phyloP scores from a whole-genome alignment of 1,284 basidiomycete species.

The Ustilago trichophora region DNA sequence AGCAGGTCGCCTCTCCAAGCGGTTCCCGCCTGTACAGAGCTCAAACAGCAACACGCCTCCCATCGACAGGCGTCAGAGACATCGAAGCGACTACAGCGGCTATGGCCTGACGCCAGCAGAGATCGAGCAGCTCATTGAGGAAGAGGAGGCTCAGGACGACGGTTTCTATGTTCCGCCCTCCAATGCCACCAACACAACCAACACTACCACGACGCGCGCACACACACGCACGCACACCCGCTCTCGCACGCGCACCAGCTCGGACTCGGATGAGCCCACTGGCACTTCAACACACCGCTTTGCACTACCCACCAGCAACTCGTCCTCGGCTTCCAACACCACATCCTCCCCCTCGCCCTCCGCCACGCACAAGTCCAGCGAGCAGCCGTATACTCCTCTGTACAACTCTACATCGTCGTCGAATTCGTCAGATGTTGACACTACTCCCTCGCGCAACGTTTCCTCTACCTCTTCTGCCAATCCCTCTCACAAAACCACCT shows the following conservation, averaged over 20 bases:
- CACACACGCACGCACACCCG: background rate
- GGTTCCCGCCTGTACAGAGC: slow-evolving; percentile 10
- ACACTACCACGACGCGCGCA: background rate
- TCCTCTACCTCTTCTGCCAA: background rate
- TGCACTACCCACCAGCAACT: slow-evolving; percentile 6
- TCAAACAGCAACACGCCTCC: background rate
- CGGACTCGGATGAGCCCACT: slow-evolving; percentile 4
- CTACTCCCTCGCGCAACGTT: background rate
- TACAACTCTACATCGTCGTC: slow-evolving; percentile 1
- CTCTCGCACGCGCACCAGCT: slow-evolving; percentile 3
- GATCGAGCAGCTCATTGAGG: slow-evolving; percentile 17
- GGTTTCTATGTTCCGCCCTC: slow-evolving; percentile 4
- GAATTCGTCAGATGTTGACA: background rate
- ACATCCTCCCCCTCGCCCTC: background rate
- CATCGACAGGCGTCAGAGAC: slow-evolving; percentile 12
- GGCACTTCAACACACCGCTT: slow-evolving; percentile 2
- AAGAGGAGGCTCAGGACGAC: slow-evolving; percentile 9
- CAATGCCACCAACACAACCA: slow-evolving; percentile 12
- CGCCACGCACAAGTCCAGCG: background rate
- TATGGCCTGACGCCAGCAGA: slow-evolving; percentile 21
- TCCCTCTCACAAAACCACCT: background rate
- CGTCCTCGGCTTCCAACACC: slow-evolving; percentile 4
- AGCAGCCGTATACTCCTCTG: background rate
- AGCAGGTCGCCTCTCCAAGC: slow-evolving; percentile 30
- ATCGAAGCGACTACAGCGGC: background rate